These are phyloP conservation scores for Populus nigra DNA, from an alignment of 345 rosid species.

Conservation along the genomic window DNA sequence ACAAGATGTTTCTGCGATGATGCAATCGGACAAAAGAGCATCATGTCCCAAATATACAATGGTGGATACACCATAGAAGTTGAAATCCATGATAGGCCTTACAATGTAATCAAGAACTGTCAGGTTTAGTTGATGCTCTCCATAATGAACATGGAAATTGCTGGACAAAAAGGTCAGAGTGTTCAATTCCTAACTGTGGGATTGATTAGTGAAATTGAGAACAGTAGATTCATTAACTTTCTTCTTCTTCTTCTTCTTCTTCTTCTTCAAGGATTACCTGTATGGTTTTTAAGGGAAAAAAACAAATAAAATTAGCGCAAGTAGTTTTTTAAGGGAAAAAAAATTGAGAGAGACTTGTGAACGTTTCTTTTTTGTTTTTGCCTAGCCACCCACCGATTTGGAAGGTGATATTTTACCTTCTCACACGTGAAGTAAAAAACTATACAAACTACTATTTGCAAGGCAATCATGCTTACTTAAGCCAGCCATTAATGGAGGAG, in stretches of 20 bases:
- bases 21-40: conserved; percentile 31
- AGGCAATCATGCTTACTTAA: too few relatives aligned
- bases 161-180: conserved; percentile 27
- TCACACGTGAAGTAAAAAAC: background rate
- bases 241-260: background rate
- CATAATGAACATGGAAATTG: conserved; percentile 39
- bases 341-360: background rate
- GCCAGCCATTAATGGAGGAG: background rate
- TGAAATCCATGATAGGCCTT: conserved; percentile 40
- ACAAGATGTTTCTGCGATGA: conserved; percentile 44
- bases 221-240: background rate
- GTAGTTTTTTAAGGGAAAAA: too few relatives aligned
- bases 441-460: background rate
- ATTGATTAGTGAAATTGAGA: background rate
- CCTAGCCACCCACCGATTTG: too few relatives aligned
- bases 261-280: too few relatives aligned
- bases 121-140: conserved; percentile 35
- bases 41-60: conserved; percentile 36
- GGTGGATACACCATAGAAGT: conserved; percentile 41
- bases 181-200: background rate
- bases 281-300: too few relatives aligned
- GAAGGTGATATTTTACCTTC: too few relatives aligned
- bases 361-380: too few relatives aligned
- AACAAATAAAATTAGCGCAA: background rate
- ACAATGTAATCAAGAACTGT: conserved; percentile 40